Base-by-base conservation (phyloP, 2,329 filamentous ascomycete genomes). In the Monosporascus sp. region DNA sequence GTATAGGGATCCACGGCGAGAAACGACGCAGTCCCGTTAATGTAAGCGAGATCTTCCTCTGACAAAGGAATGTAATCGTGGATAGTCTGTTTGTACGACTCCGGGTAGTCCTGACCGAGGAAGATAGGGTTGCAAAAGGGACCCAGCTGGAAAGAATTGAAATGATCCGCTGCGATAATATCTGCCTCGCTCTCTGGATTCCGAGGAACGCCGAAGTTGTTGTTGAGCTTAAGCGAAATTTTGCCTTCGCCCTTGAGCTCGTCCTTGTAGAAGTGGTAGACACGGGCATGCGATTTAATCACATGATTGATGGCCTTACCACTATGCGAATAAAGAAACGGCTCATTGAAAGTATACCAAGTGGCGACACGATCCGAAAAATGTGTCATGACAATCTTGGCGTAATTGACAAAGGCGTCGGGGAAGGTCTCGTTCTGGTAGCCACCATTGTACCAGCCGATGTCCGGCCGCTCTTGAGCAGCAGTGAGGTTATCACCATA, bases 1-100 rank as follows among this genome's bases (percentile, higher is more conserved):
- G 79, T 83, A 67, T 85, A 85, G 0, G 80, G 77, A 57, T 85
- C 81, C 38, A 85, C 75, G 7, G 75, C 79, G 40, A 82, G 73
- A 52, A 83, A 78, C 63, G 85, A 82, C 3, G 76, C 73, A 0
- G 78, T 82, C 7, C 75, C 73, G 20, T 73, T 71, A 31, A 82
- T 75, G 48, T 76, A 73, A 2, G 59, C 61, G n/a, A 85, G 68
- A 40, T 86, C 73, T 2, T 70, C 67, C 0, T 71, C 58, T 1
- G 70, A 80, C 31, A 85, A 66, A 36, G 74, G 73, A 3, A 76
- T 69, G n/a, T 77, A 72, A 17, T 74, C 72, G 0, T 70, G 65
- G 2, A 77, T 67, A 0, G 77, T 78, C 19, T 71, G 68, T 48
- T 77, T 76, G 52, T 75, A 71, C 17, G 68, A 71, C 20, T 72